Evolutionary conservation across 768 basidiomycete genomes (phyloP), one percentile per base, ranked within the genome.

Genomic region (Coprinopsis sp.): DNA sequence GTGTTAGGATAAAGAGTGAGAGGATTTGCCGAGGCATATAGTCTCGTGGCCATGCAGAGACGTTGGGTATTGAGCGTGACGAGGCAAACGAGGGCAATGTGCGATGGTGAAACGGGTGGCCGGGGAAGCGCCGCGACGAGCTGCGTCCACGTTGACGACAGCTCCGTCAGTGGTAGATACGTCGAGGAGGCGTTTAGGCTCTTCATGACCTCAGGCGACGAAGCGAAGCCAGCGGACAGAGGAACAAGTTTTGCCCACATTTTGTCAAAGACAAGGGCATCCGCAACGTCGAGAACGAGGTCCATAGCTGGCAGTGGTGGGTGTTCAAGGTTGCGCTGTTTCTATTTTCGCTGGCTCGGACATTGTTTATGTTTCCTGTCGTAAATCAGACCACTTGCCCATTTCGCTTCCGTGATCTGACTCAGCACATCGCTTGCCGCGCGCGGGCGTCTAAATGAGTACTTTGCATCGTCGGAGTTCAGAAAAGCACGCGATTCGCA

Each of bases 41-140:
- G 55, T 92, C 84, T 31, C 93, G 78, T 0, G 91, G 81, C 91
- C 91, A 92, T 30, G 87, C 87, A 3, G 87, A 89, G 30, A 76
- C 57, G 34, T 71, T 59, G 44, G 64, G 51, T 38, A 70, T 53
- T 24, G 62, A 52, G 28, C 58, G 51, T 43, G 66, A 56, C 21
- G 54, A 50, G 51, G 55, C 37, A 50, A 58, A 62, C 25, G 60
- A 62, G 22, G n/a, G 63, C 59, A 31, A 70, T 47, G 34, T 68
- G 53, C n/a, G 70, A 63, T 19, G 64, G 51, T 30, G 68, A 58
- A 11, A 81, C 58, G 4, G 77, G 69, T 14, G 81, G 81, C 58
- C 79, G 79, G 33, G 83, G 81, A 14, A 85, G 63, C 53, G 64
- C 64, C 4, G 77, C 76, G 40, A 82, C 66, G 34, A 82, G 53